Percentiles rank a stretch among this genome's conserved stretches.
These are phyloP conservation scores for Ogataea salicorniae DNA, from an alignment of 805 yeast species.

Conservation along the genomic window DNA sequence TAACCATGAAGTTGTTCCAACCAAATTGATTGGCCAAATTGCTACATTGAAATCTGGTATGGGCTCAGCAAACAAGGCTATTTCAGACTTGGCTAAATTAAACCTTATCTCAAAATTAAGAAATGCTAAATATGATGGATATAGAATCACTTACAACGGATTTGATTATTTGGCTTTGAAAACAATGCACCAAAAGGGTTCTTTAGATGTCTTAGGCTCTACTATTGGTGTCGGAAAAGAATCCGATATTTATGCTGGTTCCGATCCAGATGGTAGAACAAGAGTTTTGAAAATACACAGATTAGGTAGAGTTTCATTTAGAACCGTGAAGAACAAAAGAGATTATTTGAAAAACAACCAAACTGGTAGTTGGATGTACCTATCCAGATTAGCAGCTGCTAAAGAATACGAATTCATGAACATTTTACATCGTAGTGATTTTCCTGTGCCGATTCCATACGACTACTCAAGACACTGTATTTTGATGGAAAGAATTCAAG, in stretches of 20 bases:
- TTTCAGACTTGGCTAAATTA: constrained; percentile 82
- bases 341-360: constrained; percentile 78
- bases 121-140: constrained; percentile 95
- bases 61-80: constrained; percentile 71
- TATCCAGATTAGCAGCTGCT: constrained; percentile 85
- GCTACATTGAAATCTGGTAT: constrained; percentile 66
- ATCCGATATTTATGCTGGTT: constrained; percentile 86
- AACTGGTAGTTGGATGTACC: constrained; percentile 86
- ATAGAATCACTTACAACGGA: constrained; percentile 81
- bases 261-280: constrained; percentile 56
- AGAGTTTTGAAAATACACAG: constrained; percentile 87
- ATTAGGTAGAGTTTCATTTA: constrained; percentile 89
- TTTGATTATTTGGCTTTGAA: constrained; percentile 89
- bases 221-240: constrained; percentile 97
- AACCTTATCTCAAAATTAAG: constrained; percentile 71
- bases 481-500: constrained; percentile 85
- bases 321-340: constrained; percentile 87
- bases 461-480: constrained; percentile 90
- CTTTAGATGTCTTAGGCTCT: constrained; percentile 73
- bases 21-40: constrained; percentile 70
- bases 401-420: constrained; percentile 89
- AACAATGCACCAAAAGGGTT: constrained; percentile 69
- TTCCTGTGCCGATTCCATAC: constrained; percentile 81
- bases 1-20: constrained; percentile 94
- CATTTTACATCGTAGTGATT: constrained; percentile 66